These are phyloP conservation scores for Obelidium mucronatum DNA, from an alignment of 192 early-diverging fungal genomes.

Conservation along the genomic window DNA sequence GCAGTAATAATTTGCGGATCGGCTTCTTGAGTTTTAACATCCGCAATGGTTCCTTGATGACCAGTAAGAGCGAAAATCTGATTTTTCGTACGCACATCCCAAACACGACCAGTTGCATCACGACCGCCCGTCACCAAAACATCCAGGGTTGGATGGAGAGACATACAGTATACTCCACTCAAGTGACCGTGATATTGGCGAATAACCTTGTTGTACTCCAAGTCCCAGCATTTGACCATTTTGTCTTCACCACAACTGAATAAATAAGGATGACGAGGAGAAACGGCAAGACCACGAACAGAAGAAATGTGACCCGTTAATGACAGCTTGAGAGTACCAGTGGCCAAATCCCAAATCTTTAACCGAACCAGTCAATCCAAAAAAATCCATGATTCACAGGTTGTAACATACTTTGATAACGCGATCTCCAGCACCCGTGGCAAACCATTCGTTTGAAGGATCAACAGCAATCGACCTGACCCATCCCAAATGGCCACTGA, in stretches of 20 bases:
- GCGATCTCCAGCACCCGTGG: slow-evolving; percentile 95
- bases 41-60: slow-evolving; percentile 85
- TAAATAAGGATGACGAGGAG: slow-evolving; percentile 93
- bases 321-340: slow-evolving; percentile 92
- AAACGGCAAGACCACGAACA: slow-evolving; percentile 94
- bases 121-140: slow-evolving; percentile 93
- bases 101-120: slow-evolving; percentile 94
- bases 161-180: slow-evolving; percentile 89
- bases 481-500: slow-evolving; percentile 98
- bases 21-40: slow-evolving; percentile 90
- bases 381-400: slow-evolving; percentile 11
- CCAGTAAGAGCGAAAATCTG: slow-evolving; percentile 89
- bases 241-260: slow-evolving; percentile 99
- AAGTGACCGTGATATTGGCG: slow-evolving; percentile 99
- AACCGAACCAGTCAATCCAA: not conserved
- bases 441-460: slow-evolving; percentile 98
- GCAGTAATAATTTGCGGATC: slow-evolving; percentile 97
- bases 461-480: slow-evolving; percentile 93
- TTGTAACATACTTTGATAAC: slow-evolving; percentile 84
- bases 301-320: slow-evolving; percentile 97
- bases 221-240: slow-evolving; percentile 99
- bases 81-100: slow-evolving; percentile 98
- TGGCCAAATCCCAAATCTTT: slow-evolving; percentile 98
- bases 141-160: slow-evolving; percentile 94
- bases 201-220: slow-evolving; percentile 99